Percentiles rank a stretch among this genome's conserved stretches.
These are phyloP conservation scores for Penicillium waksmanii DNA, from an alignment of 495 filamentous ascomycete species.

Conservation along the genomic window DNA sequence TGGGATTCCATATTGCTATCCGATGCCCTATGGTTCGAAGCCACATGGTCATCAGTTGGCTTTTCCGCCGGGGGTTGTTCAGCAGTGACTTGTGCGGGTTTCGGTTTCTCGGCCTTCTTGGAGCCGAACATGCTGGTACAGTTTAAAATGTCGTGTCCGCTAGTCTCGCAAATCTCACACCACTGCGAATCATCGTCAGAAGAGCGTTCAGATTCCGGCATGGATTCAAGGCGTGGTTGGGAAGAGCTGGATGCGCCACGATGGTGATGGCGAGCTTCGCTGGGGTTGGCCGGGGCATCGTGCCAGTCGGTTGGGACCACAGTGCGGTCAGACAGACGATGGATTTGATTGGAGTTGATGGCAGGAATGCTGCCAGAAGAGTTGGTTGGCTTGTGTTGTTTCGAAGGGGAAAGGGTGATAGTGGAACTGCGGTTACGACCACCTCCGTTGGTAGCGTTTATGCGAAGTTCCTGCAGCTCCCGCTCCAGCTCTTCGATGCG, in stretches of 20 bases:
- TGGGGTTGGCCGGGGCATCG: slow-evolving; percentile 30
- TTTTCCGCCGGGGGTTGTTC: slow-evolving; percentile 28
- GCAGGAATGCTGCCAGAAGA: slow-evolving; percentile 36
- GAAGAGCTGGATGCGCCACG: slow-evolving; percentile 38
- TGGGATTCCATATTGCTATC: slow-evolving; percentile 24
- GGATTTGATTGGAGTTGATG: slow-evolving; percentile 36
- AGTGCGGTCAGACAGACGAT: slow-evolving; percentile 52
- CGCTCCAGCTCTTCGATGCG: slow-evolving; percentile 91
- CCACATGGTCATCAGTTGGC: slow-evolving; percentile 18
- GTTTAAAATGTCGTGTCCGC: slow-evolving; percentile 91
- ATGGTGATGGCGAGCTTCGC: slow-evolving; percentile 38
- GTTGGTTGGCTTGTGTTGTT: slow-evolving; percentile 43
- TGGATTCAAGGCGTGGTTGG: slow-evolving; percentile 50
- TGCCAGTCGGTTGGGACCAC: slow-evolving; percentile 52
- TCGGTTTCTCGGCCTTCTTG: slow-evolving; percentile 28
- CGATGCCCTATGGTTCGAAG: slow-evolving; percentile 16
- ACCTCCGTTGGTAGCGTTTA: slow-evolving; percentile 26
- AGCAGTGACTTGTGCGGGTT: slow-evolving; percentile 16
- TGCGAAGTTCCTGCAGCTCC: slow-evolving; percentile 70
- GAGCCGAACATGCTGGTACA: slow-evolving; percentile 84
- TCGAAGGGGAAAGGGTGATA: slow-evolving; percentile 39
- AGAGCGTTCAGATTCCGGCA: slow-evolving; percentile 74
- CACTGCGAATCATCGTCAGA: slow-evolving; percentile 79
- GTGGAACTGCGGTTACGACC: slow-evolving; percentile 47
- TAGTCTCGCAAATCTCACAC: slow-evolving; percentile 95